These are phyloP conservation scores for Boletellus emodensis DNA, from an alignment of 768 basidiomycete species.

Conservation along the genomic window DNA sequence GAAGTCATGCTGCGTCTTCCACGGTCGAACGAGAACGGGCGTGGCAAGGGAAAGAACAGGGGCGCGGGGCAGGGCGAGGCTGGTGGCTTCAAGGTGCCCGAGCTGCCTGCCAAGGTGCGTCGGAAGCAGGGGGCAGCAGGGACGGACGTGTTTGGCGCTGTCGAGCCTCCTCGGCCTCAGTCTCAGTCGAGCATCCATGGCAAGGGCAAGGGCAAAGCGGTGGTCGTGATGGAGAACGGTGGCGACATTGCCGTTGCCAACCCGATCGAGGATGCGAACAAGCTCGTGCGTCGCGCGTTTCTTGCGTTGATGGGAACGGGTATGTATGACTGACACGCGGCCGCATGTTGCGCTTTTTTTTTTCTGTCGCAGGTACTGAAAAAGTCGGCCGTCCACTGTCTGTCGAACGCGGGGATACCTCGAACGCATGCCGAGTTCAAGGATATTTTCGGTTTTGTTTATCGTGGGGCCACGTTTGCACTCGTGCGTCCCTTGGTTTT, in stretches of 20 bases:
- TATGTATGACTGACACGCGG: too few species aligned
- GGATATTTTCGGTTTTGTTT: constrained; percentile 38
- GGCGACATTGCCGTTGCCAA: constrained; percentile 11
- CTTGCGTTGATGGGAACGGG: neutral
- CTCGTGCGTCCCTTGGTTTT: constrained; percentile 28
- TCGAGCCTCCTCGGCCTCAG: constrained; percentile 12
- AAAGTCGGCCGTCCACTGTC: constrained; percentile 33
- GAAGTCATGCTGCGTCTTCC: constrained; percentile 40
- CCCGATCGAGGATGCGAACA: constrained; percentile 55
- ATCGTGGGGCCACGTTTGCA: constrained; percentile 39
- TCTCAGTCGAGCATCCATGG: constrained; percentile 13
- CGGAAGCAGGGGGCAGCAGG: constrained; percentile 17
- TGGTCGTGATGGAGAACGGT: constrained; percentile 22
- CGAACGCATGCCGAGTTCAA: constrained; percentile 40
- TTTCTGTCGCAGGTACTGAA: constrained; percentile 35
- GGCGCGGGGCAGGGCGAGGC: neutral
- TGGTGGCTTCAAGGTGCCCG: constrained; percentile 45
- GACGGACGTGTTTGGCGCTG: constrained; percentile 31
- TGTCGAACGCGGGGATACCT: constrained; percentile 29
- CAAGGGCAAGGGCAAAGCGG: constrained; percentile 38
- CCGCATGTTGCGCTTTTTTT: too few species aligned
- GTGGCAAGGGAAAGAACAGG: constrained; percentile 5
- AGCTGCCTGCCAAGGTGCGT: constrained; percentile 34
- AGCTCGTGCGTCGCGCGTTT: constrained; percentile 42
- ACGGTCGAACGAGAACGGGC: constrained; percentile 18